phyloP scores from a whole-genome alignment of 345 rosid genomes.

The Melaleuca quinquenervia region DNA sequence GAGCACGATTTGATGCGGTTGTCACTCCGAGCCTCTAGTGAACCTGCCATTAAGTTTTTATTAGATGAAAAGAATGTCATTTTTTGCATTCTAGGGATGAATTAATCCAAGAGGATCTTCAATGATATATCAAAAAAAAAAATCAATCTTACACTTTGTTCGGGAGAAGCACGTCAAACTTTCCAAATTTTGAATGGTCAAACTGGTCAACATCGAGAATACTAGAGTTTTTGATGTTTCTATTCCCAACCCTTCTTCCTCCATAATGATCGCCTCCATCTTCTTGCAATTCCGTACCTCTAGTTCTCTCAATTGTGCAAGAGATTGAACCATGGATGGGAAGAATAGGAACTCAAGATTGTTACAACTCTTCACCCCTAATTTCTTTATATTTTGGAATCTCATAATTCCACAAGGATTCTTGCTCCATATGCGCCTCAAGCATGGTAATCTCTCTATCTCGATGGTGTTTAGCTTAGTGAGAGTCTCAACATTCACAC shows the following conservation, averaged over 20 bases:
- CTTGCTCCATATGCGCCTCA: not conserved
- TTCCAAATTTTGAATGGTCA: rapidly evolving
- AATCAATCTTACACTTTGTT: not conserved
- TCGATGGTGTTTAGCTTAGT: not conserved
- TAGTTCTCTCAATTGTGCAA: not conserved
- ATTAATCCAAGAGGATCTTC: not conserved
- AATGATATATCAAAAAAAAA: not conserved
- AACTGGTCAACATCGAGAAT: rapidly evolving
- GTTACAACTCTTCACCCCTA: rapidly evolving
- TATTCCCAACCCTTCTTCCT: not conserved
- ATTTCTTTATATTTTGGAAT: not conserved
- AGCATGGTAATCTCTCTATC: rapidly evolving
- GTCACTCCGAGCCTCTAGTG: too few relatives aligned
- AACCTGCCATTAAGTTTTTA: too few relatives aligned
- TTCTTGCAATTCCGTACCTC: rapidly evolving
- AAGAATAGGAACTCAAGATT: not conserved
- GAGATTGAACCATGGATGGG: not conserved
- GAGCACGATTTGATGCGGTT: rapidly evolving
- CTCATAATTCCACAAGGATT: not conserved
- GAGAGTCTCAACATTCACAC: not conserved
- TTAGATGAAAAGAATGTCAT: too few relatives aligned
- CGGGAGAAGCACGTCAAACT: not conserved
- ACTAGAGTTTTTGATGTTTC: not conserved
- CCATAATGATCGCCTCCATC: not conserved
- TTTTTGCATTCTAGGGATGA: not conserved